Base-by-base conservation (phyloP, 257 asterid species). In the Anisodus tanguticus region DNA sequence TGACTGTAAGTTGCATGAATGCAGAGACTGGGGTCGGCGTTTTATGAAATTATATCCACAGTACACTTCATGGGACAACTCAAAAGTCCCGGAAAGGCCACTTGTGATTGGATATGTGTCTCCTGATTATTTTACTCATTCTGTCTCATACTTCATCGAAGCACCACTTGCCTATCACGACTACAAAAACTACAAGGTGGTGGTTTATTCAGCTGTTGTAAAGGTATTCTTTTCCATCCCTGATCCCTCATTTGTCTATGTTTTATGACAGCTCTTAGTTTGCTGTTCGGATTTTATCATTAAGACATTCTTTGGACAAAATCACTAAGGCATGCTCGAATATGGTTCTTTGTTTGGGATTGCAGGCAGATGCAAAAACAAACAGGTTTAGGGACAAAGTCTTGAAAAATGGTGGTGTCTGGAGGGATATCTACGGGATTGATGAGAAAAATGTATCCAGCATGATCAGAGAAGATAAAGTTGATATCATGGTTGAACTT, bases 21-120 rank as follows among this genome's bases (percentile, higher is more conserved):
- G 91, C 95, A 97, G 99, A 90, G 98, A 95, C 82, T 97, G 99
- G 99, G 99, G 99, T 77, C 90, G 93, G 83, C 98, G 97, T 87
- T 97, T 97, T 88, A 93, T 95, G 97, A 91, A 93, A 90, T 85
- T 94, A 84, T 95, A 91, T 92, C 92, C 93, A 47, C 99, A 91
- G 88, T 91, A 89, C 86, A 87, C 90, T 70, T 93, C 97, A 74
- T 97, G 99, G 99, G 97, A 97, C 87, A 95, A 97, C 90, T 78
- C 86, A 85, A 95, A 93, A 90, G 96, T 90, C 88, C 97, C 97
- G 69, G 98, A 92, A 63, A 93, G 97, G 88, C 93, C 94, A 77
- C 93, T 97, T 84, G 91, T 92, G 66, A 91, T 97, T 82, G 99
- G 98, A 93, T 97, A 97, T 81, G 98, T 97, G 84, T 97, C 99